Evolutionary conservation across 2,329 filamentous ascomycete genomes (phyloP), one percentile per base, ranked within the genome.

Genomic region (Achaetomium macrosporum): DNA sequence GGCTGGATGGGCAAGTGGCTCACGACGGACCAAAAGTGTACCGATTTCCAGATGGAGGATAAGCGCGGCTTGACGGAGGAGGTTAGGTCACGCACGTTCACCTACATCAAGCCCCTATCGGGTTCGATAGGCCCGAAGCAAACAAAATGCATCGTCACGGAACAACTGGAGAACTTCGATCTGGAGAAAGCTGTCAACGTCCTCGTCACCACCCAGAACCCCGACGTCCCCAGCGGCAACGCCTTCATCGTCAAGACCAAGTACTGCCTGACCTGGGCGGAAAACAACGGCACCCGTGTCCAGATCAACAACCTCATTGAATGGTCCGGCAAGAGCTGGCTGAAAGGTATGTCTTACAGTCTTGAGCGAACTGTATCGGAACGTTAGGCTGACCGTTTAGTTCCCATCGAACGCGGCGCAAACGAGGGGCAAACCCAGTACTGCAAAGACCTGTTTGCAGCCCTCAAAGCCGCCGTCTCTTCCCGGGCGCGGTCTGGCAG

Each of bases 271-370:
- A 88, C 88, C 47, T 99, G 93, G 93, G 90, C 85, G 4, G 84
- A 93, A 47, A 85, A 84, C 57, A 96, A 96, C 64, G 75, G 83
- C 37, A 99, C 95, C 1, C 81, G 90, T 29, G 73, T 99, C 30
- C 83, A 93, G 57, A 86, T 92, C 72, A 96, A 86, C 60, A 96
- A 90, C 68, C 86, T 84, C 2, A 88, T 96, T 41, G 95, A 99
- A 65, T 99, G 95, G 95, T 85, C 86, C 3, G 91, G 91, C 62
- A 99, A 97, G 77, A 96, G 91, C 73, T 99, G 93, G 93, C 74
- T 99, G 42, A 96, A 93, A 74, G 89, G 91, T 95, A 75, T 66
- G 76, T 65, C 6, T n/a, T 13, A 35, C 20, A 2, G 1, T 31
- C 15, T 16, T 42, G 25, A 44, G 29, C 44, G 50, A 19, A 41